These are phyloP conservation scores for Trametes polyzona DNA, from an alignment of 1,284 basidiomycete genomes.

Conservation along the genomic window DNA sequence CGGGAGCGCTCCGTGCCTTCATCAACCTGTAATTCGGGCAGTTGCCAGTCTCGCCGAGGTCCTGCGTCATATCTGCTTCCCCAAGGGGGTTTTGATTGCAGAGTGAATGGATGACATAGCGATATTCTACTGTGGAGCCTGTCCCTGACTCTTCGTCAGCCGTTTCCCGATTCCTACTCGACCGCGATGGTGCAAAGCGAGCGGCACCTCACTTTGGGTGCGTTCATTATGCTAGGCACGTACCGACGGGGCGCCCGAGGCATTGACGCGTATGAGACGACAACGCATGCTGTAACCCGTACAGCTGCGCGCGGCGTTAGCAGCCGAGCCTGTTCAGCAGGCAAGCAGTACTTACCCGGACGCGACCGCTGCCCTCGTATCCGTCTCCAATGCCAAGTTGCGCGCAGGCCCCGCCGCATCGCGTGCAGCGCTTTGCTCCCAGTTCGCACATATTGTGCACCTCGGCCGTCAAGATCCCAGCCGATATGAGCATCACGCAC, in stretches of 20 bases:
- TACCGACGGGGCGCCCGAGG: neutral
- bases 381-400: too few relatives aligned
- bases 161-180: neutral
- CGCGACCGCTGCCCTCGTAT: too few relatives aligned
- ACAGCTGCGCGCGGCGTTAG: neutral
- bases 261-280: neutral
- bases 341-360: too few relatives aligned
- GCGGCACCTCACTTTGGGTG: too few relatives aligned
- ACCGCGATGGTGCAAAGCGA: neutral
- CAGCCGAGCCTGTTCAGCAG: too few relatives aligned
- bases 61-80: neutral
- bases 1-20: neutral
- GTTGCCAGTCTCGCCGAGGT: neutral
- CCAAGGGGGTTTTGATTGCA: neutral
- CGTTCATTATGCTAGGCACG: neutral
- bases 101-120: neutral
- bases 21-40: neutral
- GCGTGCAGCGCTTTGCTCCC: neutral
- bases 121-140: neutral
- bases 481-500: too few relatives aligned
- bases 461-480: too few relatives aligned
- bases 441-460: neutral
- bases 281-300: neutral
- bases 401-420: too few relatives aligned
- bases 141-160: neutral